phyloP scores from a whole-genome alignment of 2,329 filamentous ascomycete species.

The Diaporthe longicolla region DNA sequence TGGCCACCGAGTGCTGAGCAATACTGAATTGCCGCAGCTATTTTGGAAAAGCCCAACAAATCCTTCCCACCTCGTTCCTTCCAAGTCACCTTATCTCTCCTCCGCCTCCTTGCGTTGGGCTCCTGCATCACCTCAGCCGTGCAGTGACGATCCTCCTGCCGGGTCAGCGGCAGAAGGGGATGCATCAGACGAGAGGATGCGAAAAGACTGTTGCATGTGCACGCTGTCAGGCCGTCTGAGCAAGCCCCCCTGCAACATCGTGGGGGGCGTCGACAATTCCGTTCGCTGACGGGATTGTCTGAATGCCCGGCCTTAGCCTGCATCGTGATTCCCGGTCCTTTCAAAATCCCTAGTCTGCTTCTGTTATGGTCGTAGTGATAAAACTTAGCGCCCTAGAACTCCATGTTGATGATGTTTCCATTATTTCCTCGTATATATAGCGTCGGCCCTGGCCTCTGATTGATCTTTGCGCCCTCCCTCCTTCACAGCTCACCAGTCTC shows the following conservation, averaged over 20 bases:
- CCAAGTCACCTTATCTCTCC: background rate
- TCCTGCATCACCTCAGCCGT: conserved; percentile 9
- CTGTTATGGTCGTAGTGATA: conserved; percentile 12
- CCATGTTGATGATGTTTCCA: conserved; percentile 26
- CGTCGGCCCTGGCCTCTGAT: background rate
- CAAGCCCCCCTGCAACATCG: conserved; percentile 10
- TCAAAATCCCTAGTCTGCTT: conserved; percentile 36
- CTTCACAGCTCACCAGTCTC: background rate
- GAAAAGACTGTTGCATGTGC: conserved; percentile 13
- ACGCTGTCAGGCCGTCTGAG: background rate
- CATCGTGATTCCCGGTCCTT: conserved; percentile 34
- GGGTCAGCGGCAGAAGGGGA: background rate
- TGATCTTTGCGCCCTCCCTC: background rate
- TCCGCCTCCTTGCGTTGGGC: background rate
- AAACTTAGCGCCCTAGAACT: background rate
- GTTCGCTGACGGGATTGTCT: conserved; percentile 15
- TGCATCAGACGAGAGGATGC: conserved; percentile 17
- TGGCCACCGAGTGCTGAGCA: conserved; percentile 13
- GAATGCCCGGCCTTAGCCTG: background rate
- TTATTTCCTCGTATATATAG: conserved; percentile 27
- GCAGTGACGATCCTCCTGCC: conserved; percentile 33
- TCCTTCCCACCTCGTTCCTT: background rate
- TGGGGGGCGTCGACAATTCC: background rate
- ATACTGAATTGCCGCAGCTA: conserved; percentile 28
- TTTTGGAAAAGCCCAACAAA: conserved; percentile 21